A percentile compares a stretch with the other conserved stretches of the same genome.
Evolutionary conservation across 2,329 filamentous ascomycete genomes (phyloP).

Genomic region (Alternaria triticimaculans): DNA sequence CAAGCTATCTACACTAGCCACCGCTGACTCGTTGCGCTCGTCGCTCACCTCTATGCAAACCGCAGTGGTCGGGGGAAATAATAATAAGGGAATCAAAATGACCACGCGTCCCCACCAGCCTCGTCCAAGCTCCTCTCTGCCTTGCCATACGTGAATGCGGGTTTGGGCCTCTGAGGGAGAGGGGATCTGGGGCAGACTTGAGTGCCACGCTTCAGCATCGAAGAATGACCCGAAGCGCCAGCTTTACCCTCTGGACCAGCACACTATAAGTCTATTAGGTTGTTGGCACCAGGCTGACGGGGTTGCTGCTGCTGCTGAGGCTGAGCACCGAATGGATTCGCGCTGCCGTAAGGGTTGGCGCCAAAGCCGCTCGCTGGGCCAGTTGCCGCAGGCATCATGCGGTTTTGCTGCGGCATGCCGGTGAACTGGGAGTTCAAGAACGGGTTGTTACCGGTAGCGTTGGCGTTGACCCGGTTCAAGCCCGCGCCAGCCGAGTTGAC

Average conservation of each 20-base stretch:
- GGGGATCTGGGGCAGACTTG: neutral
- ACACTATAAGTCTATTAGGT: conserved; percentile 66
- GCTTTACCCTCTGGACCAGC: neutral
- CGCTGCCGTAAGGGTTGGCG: conserved; percentile 52
- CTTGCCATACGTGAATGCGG: neutral
- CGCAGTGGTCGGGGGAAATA: conserved; percentile 13
- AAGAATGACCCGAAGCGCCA: neutral
- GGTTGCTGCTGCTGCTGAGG: conserved; percentile 34
- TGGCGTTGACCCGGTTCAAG: conserved; percentile 71
- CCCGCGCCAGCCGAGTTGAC: conserved; percentile 92
- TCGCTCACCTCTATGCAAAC: conserved; percentile 3
- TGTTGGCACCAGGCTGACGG: conserved; percentile 59
- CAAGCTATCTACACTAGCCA: conserved; percentile 11
- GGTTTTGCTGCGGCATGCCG: conserved; percentile 62
- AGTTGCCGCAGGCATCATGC: conserved; percentile 58
- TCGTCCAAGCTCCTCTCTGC: neutral
- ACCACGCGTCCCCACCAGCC: conserved; percentile 10
- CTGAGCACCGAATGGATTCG: conserved; percentile 64
- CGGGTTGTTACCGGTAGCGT: conserved; percentile 81
- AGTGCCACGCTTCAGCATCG: neutral
- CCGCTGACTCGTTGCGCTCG: conserved; percentile 3
- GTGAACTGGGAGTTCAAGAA: conserved; percentile 87
- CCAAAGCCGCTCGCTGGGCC: conserved; percentile 58
- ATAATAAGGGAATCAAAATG: conserved; percentile 26
- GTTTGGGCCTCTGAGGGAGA: neutral